These are phyloP conservation scores for Colletotrichum spinosum DNA, from an alignment of 2,329 filamentous ascomycete genomes.

Conservation along the genomic window DNA sequence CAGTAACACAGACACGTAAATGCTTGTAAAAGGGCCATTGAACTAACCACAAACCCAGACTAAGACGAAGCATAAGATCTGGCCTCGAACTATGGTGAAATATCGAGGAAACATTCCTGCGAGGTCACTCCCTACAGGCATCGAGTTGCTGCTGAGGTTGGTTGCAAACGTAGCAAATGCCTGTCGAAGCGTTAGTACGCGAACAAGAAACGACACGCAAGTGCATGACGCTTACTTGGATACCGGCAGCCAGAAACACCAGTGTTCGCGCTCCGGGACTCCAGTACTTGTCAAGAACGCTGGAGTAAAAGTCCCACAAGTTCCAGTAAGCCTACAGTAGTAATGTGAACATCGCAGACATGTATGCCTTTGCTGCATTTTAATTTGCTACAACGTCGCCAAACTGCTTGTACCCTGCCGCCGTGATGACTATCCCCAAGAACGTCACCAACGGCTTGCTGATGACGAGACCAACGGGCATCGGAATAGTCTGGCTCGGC, in stretches of 20 bases:
- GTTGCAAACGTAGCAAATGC: slow-evolving; percentile 23
- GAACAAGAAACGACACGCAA: not conserved
- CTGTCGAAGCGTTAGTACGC: not conserved
- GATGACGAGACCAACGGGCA: slow-evolving; percentile 26
- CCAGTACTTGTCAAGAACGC: slow-evolving; percentile 22
- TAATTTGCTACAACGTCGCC: slow-evolving; percentile 2
- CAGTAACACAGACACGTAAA: not conserved
- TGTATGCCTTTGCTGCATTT: fast-evolving
- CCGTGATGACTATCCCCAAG: slow-evolving; percentile 21
- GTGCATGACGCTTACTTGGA: not conserved
- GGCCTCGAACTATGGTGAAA: slow-evolving; percentile 21
- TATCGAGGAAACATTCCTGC: slow-evolving; percentile 1
- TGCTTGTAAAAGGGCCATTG: too few species aligned
- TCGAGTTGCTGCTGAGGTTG: slow-evolving; percentile 18
- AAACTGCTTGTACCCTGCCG: slow-evolving; percentile 19
- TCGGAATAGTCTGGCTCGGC: not conserved
- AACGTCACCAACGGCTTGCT: slow-evolving; percentile 17
- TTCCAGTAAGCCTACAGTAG: slow-evolving; percentile 7
- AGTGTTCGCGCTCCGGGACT: slow-evolving; percentile 4
- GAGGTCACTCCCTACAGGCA: slow-evolving; percentile 15
- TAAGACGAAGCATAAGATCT: slow-evolving; percentile 15
- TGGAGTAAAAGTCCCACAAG: slow-evolving; percentile 24
- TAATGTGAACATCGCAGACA: too few species aligned
- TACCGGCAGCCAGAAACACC: slow-evolving; percentile 19
- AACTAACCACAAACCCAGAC: slow-evolving; percentile 12